phyloP scores from a whole-genome alignment of 208 protist species.

The Leishmania tropica region DNA sequence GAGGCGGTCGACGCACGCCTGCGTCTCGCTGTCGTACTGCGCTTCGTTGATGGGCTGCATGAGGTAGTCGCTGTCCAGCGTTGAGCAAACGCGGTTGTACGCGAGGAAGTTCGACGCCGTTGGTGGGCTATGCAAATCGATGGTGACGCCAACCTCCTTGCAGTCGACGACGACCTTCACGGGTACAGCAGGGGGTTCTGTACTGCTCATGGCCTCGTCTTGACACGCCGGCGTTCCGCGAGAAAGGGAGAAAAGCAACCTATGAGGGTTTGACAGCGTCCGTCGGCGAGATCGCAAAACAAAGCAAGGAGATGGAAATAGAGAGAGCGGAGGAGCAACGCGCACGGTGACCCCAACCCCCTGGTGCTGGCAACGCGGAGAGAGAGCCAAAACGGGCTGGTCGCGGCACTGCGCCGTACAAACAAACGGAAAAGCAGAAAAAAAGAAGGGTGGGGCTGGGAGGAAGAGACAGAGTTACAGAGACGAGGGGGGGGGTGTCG shows the following conservation, averaged over 20 bases:
- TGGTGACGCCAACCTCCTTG: conserved; percentile 40
- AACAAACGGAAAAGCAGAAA: not conserved
- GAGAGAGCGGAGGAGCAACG: not conserved
- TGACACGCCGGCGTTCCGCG: not conserved
- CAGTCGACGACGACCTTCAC: conserved; percentile 21
- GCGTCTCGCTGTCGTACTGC: conserved; percentile 76
- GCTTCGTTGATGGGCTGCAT: conserved; percentile 80
- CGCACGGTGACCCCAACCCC: not conserved
- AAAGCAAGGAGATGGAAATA: no score
- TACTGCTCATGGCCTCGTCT: conserved; percentile 4
- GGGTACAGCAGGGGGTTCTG: conserved; percentile 1
- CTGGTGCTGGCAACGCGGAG: not conserved
- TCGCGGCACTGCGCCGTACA: not conserved
- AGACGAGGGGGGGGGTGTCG: not conserved
- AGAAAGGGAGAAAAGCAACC: not conserved
- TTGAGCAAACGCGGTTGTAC: conserved; percentile 52
- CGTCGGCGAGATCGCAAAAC: not conserved
- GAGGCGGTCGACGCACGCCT: conserved; percentile 60
- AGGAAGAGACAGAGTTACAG: not conserved
- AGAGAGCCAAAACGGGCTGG: not conserved
- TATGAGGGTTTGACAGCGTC: not conserved
- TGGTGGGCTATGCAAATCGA: conserved; percentile 42
- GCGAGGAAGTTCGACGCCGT: conserved; percentile 52
- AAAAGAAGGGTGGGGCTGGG: no score
- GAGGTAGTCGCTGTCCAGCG: conserved; percentile 55